Conservation (phyloP, 371 early-diverging fungal genomes). For the Lichtheimia ramosa region DNA sequence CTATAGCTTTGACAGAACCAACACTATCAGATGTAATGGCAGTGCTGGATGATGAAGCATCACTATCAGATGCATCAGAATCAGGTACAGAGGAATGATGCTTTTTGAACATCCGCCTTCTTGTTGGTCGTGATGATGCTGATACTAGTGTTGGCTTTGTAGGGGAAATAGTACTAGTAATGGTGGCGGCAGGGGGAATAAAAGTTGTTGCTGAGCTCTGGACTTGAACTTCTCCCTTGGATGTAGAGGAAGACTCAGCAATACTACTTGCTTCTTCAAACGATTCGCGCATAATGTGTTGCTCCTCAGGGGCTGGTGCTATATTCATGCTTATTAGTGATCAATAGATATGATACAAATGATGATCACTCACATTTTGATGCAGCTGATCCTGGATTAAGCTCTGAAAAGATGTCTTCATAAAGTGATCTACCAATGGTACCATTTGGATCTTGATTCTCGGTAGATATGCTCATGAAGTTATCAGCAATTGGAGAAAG, state of each 20-base stretch:
- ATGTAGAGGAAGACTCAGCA: too few relatives aligned
- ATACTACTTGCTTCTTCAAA: too few relatives aligned
- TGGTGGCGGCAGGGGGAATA: conserved; percentile 7
- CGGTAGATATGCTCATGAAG: conserved; percentile 7
- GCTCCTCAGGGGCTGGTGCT: too few relatives aligned
- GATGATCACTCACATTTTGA: too few relatives aligned
- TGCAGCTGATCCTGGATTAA: too few relatives aligned
- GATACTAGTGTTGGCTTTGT: background rate
- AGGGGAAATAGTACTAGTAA: background rate
- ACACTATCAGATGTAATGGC: background rate
- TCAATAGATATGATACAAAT: too few relatives aligned
- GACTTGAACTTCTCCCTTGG: too few relatives aligned
- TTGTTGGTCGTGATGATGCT: background rate
- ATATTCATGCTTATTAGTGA: too few relatives aligned
- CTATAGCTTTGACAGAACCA: background rate
- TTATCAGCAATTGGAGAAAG: conserved; percentile 13
- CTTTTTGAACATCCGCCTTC: conserved; percentile 7
- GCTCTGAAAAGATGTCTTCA: too few relatives aligned
- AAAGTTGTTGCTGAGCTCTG: background rate
- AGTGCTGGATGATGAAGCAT: conserved; percentile 1
- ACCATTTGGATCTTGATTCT: too few relatives aligned
- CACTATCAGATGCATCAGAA: conserved; percentile 16
- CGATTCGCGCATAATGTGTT: too few relatives aligned
- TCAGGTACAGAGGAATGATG: conserved; percentile 7
- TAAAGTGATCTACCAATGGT: too few relatives aligned